phyloP scores from a whole-genome alignment of 2,329 filamentous ascomycete genomes.

The Botrytis deweyae region DNA sequence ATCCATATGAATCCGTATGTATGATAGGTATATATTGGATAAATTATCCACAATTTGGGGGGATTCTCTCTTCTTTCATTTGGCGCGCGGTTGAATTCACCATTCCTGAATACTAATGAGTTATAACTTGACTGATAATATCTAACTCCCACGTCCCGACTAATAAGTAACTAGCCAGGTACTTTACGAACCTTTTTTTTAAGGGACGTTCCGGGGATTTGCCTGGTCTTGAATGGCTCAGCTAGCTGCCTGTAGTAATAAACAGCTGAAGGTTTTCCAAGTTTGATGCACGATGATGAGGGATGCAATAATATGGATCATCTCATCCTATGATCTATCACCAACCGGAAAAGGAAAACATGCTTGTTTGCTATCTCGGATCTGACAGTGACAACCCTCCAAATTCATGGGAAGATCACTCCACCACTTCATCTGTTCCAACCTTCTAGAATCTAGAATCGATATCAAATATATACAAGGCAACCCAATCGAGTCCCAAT shows the following conservation, averaged over 20 bases:
- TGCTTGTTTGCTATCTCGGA: neutral
- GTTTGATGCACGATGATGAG: constrained; percentile 12
- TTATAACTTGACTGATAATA: neutral
- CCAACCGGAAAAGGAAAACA: neutral
- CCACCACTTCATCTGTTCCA: neutral
- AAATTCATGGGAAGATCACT: neutral
- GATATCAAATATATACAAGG: neutral
- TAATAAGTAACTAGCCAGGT: neutral
- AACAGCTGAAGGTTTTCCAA: neutral
- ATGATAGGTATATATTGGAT: neutral
- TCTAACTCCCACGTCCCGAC: no score
- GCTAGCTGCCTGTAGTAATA: neutral
- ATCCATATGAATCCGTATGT: neutral
- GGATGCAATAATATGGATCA: neutral
- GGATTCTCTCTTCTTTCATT: neutral
- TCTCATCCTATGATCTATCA: neutral
- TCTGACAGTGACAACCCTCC: neutral
- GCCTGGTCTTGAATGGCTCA: neutral
- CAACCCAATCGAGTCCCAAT: neutral
- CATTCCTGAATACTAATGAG: neutral
- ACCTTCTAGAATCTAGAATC: constrained; percentile 12
- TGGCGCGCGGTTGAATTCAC: constrained; percentile 7
- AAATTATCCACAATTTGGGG: neutral
- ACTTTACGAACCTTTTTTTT: neutral
- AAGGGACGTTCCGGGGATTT: neutral